Percentiles rank a stretch among this genome's conserved stretches.
phyloP scores from a whole-genome alignment of 192 early-diverging fungal species.

The Mortierella hygrophila region DNA sequence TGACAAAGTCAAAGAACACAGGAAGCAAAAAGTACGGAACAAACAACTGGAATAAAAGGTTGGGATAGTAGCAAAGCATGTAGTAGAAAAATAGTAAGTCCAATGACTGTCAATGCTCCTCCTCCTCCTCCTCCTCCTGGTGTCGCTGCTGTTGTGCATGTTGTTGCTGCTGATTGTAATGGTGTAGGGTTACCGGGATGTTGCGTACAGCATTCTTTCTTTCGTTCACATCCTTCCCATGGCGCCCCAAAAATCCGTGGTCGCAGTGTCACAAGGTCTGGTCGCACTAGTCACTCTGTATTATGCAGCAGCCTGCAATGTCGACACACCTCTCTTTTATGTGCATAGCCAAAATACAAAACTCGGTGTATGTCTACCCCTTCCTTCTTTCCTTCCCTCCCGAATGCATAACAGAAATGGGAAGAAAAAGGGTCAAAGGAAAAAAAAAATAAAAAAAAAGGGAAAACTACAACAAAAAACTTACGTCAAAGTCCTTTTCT shows the following conservation, averaged over 20 bases:
- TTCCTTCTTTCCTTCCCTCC: neutral
- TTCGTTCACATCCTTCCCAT: neutral
- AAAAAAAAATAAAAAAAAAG: neutral
- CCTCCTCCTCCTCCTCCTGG: too few species aligned
- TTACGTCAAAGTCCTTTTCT: conserved; percentile 36
- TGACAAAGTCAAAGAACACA: too few species aligned
- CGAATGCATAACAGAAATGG: neutral
- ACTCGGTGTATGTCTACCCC: neutral
- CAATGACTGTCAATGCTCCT: too few species aligned
- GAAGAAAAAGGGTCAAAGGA: neutral
- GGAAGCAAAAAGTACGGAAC: too few species aligned
- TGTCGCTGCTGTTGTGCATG: neutral
- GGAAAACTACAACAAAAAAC: neutral
- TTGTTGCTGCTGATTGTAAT: neutral
- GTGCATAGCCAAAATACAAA: conserved; percentile 4
- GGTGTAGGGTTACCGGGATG: neutral
- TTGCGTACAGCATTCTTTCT: neutral
- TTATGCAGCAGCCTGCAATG: neutral
- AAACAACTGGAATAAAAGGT: too few species aligned
- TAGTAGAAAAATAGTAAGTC: too few species aligned
- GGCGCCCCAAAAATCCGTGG: neutral
- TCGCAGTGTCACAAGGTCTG: neutral
- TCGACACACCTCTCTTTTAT: neutral
- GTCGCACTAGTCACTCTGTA: neutral
- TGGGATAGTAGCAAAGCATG: too few species aligned